Conservation (phyloP, 2,329 filamentous ascomycete species). For the Colletotrichum sp. region DNA sequence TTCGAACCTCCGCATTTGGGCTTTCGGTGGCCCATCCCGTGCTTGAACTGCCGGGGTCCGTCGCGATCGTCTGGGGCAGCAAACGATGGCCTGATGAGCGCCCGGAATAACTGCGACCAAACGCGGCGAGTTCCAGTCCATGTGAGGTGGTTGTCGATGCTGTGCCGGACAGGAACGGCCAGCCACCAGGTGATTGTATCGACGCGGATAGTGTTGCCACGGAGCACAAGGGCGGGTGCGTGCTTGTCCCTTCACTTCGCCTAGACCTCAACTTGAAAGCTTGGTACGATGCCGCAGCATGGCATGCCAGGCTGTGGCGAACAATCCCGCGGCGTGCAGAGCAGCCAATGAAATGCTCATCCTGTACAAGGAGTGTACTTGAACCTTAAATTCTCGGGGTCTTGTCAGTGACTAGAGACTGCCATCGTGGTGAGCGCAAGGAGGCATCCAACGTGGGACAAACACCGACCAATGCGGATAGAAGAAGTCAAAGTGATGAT, state of each 20-base stretch:
- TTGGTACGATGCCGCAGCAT: conserved; percentile 6
- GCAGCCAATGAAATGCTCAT: not conserved
- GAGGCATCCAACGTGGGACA: not conserved
- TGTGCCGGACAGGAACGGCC: not conserved
- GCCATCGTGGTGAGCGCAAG: not conserved
- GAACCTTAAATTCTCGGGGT: conserved; percentile 6
- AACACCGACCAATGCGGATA: not conserved
- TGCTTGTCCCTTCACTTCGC: not conserved
- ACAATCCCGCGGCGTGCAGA: not conserved
- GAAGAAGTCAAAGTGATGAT: conserved; percentile 2
- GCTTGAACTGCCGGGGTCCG: not conserved
- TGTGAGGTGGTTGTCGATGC: not conserved
- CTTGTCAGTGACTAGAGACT: not conserved
- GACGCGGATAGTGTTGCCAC: not conserved
- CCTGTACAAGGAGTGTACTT: not conserved
- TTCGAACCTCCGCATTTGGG: conserved; percentile 15
- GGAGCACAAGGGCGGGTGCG: not conserved
- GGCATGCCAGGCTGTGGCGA: not conserved
- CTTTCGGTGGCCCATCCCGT: not conserved
- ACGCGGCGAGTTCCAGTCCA: not conserved
- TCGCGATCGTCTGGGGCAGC: not conserved
- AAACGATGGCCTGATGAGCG: conserved; percentile 3
- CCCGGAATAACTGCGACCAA: not conserved
- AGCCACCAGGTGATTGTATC: not conserved
- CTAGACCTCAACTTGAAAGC: conserved; percentile 9